A percentile compares a stretch with the other conserved stretches of the same genome.
These are phyloP conservation scores for Ceratocystis papillata DNA, from an alignment of 2,329 filamentous ascomycete genomes.

Conservation along the genomic window DNA sequence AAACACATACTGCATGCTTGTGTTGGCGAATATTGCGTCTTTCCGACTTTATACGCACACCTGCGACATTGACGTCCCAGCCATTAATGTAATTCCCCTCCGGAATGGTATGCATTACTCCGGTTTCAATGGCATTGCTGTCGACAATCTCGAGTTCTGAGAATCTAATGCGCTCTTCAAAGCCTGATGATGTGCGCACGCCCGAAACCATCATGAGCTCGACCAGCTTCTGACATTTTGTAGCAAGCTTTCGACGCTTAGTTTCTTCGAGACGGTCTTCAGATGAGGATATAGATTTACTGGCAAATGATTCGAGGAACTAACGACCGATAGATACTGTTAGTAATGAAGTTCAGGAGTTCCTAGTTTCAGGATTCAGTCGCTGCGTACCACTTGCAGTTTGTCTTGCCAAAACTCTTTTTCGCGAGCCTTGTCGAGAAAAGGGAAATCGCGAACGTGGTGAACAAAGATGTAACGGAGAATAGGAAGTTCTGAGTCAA, in stretches of 20 bases:
- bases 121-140: constrained; percentile 80
- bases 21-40: constrained; percentile 84
- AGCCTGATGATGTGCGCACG: constrained; percentile 87
- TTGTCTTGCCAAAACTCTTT: constrained; percentile 99
- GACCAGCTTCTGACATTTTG: constrained; percentile 89
- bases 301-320: constrained; percentile 96
- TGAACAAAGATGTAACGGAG: constrained; percentile 95
- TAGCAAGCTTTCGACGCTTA: constrained; percentile 80
- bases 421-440: constrained; percentile 89
- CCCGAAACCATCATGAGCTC: constrained; percentile 99
- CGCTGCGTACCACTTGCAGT: constrained; percentile 64
- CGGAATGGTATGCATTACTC: constrained; percentile 73
- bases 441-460: constrained; percentile 95
- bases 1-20: constrained; percentile 65
- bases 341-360: not conserved
- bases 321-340: constrained; percentile 32
- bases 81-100: constrained; percentile 88
- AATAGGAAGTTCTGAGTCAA: constrained; percentile 88
- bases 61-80: constrained; percentile 94
- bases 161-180: constrained; percentile 94
- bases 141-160: constrained; percentile 96
- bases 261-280: constrained; percentile 94
- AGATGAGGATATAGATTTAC: constrained; percentile 92
- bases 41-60: constrained; percentile 66
- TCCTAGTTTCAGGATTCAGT: constrained; percentile 27